phyloP scores from a whole-genome alignment of 2,329 filamentous ascomycete genomes.

The Fulvia fulva region DNA sequence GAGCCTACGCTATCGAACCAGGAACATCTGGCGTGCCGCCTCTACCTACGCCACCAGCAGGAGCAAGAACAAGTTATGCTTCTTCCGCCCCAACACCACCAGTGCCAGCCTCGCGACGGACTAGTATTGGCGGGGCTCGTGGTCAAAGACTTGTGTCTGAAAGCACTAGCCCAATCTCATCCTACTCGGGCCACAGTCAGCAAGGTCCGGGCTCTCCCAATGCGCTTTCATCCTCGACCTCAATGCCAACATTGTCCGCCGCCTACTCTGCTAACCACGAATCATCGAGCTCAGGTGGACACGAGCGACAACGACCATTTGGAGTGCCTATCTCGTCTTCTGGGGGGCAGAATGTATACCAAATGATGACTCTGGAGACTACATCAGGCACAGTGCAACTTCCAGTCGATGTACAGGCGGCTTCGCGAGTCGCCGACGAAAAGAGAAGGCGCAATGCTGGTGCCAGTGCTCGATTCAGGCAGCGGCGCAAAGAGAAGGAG shows the following conservation, averaged over 20 bases:
- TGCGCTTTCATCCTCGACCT: slow-evolving; percentile 18
- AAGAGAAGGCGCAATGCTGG: slow-evolving; percentile 82
- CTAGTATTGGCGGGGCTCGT: slow-evolving; percentile 27
- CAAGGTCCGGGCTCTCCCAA: slow-evolving; percentile 34
- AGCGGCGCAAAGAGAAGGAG: slow-evolving; percentile 78
- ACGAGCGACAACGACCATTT: slow-evolving; percentile 31
- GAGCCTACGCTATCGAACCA: slow-evolving; percentile 43
- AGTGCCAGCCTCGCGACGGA: slow-evolving; percentile 38
- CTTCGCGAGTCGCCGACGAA: slow-evolving; percentile 77
- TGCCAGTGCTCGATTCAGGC: slow-evolving; percentile 76
- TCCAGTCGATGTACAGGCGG: slow-evolving; percentile 74
- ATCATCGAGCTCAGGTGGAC: slow-evolving; percentile 2
- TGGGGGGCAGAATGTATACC: slow-evolving; percentile 45
- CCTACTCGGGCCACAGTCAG: slow-evolving; percentile 46
- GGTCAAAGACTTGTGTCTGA: slow-evolving; percentile 24
- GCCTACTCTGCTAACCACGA: slow-evolving; percentile 14
- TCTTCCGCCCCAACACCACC: slow-evolving; percentile 35
- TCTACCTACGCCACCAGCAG: slow-evolving; percentile 45
- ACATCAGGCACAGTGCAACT: slow-evolving; percentile 54
- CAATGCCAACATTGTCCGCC: slow-evolving; percentile 21
- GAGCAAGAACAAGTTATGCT: slow-evolving; percentile 34
- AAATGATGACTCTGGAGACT: slow-evolving; percentile 53
- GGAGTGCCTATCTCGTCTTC: slow-evolving; percentile 46
- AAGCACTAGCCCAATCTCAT: slow-evolving; percentile 46
- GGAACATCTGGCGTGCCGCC: slow-evolving; percentile 43